phyloP scores from a whole-genome alignment of 768 basidiomycete species.

The Kwoniella dendrophila region DNA sequence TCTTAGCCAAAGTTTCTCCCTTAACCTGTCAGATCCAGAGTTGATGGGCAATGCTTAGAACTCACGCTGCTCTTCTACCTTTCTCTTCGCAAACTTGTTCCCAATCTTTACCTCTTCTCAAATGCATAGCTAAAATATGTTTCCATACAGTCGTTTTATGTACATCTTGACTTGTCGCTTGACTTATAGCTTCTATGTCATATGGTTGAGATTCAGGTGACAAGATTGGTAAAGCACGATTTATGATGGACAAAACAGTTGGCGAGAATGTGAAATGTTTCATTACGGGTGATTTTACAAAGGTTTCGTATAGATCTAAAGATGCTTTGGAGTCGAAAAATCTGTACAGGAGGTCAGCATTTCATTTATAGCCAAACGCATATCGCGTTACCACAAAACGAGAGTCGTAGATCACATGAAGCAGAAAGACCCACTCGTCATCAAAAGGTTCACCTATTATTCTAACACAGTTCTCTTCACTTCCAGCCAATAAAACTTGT shows the following conservation, averaged over 20 bases:
- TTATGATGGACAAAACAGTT: slow-evolving; percentile 46
- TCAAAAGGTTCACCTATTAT: slow-evolving; percentile 50
- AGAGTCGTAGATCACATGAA: background rate
- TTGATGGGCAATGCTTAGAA: slow-evolving; percentile 3
- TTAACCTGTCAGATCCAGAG: background rate
- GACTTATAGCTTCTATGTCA: slow-evolving; percentile 27
- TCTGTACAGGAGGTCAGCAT: slow-evolving; percentile 17
- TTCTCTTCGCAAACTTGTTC: slow-evolving; percentile 41
- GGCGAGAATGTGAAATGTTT: slow-evolving; percentile 52
- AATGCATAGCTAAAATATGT: slow-evolving; percentile 53
- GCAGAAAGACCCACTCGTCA: slow-evolving; percentile 40
- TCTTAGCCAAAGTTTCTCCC: background rate
- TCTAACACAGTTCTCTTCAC: slow-evolving; percentile 43
- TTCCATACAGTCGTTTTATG: slow-evolving; percentile 36
- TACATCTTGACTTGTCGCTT: slow-evolving; percentile 17
- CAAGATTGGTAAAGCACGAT: slow-evolving; percentile 36
- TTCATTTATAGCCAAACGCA: background rate
- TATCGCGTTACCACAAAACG: background rate
- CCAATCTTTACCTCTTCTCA: slow-evolving; percentile 43
- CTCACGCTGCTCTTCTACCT: slow-evolving; percentile 43
- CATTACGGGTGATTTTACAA: slow-evolving; percentile 49
- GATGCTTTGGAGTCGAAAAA: slow-evolving; percentile 52
- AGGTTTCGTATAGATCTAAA: slow-evolving; percentile 41
- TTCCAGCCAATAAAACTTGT: slow-evolving; percentile 41
- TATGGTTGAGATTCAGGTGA: slow-evolving; percentile 39